Percentiles rank a stretch among this genome's conserved stretches.
phyloP scores from a whole-genome alignment of 129 eudicot species.

The Tagetes erecta region DNA sequence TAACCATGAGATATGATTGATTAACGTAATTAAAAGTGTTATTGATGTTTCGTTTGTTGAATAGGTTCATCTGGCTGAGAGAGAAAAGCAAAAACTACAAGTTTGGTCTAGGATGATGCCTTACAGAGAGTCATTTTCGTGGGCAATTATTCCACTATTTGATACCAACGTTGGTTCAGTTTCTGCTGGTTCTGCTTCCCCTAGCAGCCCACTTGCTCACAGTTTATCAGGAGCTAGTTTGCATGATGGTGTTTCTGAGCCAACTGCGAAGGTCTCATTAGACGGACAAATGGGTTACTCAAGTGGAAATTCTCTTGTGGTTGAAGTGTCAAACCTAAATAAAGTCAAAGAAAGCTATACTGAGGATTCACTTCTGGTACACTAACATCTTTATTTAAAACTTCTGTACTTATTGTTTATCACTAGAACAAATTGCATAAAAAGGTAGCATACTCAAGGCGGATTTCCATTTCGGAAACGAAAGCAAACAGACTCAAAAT shows the following conservation, averaged over 20 bases:
- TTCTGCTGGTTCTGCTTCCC: constrained; percentile 90
- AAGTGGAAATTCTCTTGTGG: constrained; percentile 80
- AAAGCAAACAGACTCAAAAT: not conserved
- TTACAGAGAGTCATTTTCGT: constrained; percentile 89
- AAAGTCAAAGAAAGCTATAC: constrained; percentile 97
- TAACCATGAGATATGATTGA: not conserved
- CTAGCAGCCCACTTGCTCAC: constrained; percentile 84
- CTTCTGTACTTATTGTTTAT: constrained; percentile 4
- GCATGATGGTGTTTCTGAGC: constrained; percentile 73
- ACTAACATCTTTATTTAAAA: constrained; percentile 5
- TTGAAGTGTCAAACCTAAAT: constrained; percentile 89
- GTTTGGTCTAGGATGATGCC: constrained; percentile 99
- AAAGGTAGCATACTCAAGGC: not conserved
- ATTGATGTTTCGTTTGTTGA: constrained; percentile 11
- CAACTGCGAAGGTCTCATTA: constrained; percentile 66
- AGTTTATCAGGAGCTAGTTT: constrained; percentile 69
- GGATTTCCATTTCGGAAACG: not conserved
- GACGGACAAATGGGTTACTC: constrained; percentile 80
- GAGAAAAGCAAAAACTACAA: constrained; percentile 96
- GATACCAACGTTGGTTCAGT: constrained; percentile 75
- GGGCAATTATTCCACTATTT: constrained; percentile 93
- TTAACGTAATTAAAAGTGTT: not conserved
- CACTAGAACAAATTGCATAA: constrained; percentile 8
- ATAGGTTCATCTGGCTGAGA: constrained; percentile 89
- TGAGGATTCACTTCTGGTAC: constrained; percentile 92